Percentiles rank a stretch among this genome's conserved stretches.
phyloP scores from a whole-genome alignment of 1,139 yeast genomes.

The Suhomyces yuchorum region DNA sequence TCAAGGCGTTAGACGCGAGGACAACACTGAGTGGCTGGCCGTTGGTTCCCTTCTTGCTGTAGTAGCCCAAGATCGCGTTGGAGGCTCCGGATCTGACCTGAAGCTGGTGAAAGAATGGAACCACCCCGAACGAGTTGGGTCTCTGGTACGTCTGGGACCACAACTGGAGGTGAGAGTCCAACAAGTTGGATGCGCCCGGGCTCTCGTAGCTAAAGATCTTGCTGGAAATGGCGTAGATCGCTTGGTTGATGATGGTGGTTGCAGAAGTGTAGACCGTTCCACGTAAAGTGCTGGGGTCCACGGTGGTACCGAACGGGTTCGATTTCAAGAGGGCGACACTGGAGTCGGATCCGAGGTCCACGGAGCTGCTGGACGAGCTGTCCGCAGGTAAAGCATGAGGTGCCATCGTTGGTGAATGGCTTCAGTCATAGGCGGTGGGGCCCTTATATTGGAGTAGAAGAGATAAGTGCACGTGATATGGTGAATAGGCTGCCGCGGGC shows the following conservation, averaged over 20 bases:
- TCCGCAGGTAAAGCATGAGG: constrained; percentile 15
- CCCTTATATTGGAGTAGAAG: not conserved
- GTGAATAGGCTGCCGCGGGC: not conserved
- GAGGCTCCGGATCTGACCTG: constrained; percentile 89
- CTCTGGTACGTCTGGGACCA: constrained; percentile 61
- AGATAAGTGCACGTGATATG: constrained; percentile 14
- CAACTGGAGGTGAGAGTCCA: constrained; percentile 59
- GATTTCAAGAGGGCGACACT: constrained; percentile 18
- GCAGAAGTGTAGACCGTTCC: constrained; percentile 62
- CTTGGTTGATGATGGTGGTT: constrained; percentile 63
- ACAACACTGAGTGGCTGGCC: constrained; percentile 54
- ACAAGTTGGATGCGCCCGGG: constrained; percentile 60
- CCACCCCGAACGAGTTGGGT: constrained; percentile 54
- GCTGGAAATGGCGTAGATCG: constrained; percentile 62
- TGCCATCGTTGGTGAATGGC: constrained; percentile 11
- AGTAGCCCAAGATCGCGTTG: constrained; percentile 73
- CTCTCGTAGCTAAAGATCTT: constrained; percentile 72
- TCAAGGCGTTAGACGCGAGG: constrained; percentile 68
- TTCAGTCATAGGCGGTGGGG: not conserved
- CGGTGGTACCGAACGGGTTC: constrained; percentile 60
- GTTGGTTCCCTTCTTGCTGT: constrained; percentile 42
- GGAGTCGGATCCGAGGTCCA: not conserved
- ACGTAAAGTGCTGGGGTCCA: constrained; percentile 55
- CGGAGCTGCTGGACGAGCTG: constrained; percentile 1
- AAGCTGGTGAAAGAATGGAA: constrained; percentile 60